A percentile compares a stretch with the other conserved stretches of the same genome.
Evolutionary conservation across 2,329 filamentous ascomycete species (phyloP).

Genomic region (Aureobasidium melanogenum): DNA sequence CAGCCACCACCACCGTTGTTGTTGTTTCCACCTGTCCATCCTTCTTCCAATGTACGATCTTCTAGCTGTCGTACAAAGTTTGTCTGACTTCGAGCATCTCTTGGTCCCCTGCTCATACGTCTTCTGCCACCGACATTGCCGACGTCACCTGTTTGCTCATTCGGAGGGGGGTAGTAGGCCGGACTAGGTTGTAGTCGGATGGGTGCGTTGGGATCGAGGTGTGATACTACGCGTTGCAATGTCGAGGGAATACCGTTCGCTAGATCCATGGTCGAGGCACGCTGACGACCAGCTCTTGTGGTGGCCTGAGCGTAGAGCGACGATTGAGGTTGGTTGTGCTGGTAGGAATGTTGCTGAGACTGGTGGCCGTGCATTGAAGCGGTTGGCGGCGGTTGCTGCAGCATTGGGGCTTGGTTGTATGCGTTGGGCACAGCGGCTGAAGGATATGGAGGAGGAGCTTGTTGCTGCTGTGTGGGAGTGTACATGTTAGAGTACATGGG

Average conservation of each 20-base stretch:
- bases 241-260: slow-evolving; percentile 69
- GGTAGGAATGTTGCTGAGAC: slow-evolving; percentile 20
- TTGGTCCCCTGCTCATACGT: slow-evolving; percentile 47
- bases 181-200: slow-evolving; percentile 92
- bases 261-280: slow-evolving; percentile 93
- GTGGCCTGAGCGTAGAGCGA: slow-evolving; percentile 66
- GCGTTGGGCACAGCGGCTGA: slow-evolving; percentile 34
- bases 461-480: slow-evolving; percentile 51
- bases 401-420: slow-evolving; percentile 66
- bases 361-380: slow-evolving; percentile 32
- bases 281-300: slow-evolving; percentile 69
- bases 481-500: slow-evolving; percentile 68
- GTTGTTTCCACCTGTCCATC: slow-evolving; percentile 48
- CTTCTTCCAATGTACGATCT: slow-evolving; percentile 87
- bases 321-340: slow-evolving; percentile 45
- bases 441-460: slow-evolving; percentile 68
- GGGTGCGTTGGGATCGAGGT: slow-evolving; percentile 87
- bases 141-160: slow-evolving; percentile 61
- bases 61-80: slow-evolving; percentile 95
- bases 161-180: slow-evolving; percentile 88
- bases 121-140: slow-evolving; percentile 64
- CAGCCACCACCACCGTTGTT: slow-evolving; percentile 4
- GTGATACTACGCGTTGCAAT: slow-evolving; percentile 89
- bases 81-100: slow-evolving; percentile 45
- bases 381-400: slow-evolving; percentile 42